Evolutionary conservation across 768 basidiomycete genomes (phyloP).

Genomic region (Thelephora aurantiotincta): DNA sequence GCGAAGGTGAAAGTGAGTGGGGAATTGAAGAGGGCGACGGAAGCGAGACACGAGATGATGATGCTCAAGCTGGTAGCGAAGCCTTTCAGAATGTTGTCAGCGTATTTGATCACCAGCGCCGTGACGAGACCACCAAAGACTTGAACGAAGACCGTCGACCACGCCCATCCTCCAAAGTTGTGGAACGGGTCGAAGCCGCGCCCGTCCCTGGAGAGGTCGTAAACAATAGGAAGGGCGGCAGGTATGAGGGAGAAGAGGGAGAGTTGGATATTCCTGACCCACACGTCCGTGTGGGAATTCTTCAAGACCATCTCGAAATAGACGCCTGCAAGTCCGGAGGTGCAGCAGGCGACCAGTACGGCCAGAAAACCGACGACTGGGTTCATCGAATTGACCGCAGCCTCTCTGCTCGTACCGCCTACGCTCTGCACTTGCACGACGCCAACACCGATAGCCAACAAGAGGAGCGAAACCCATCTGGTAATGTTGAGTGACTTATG

Average conservation of each 20-base stretch:
- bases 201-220: conserved; percentile 21
- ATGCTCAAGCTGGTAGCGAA: conserved; percentile 93
- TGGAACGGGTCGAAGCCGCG: conserved; percentile 41
- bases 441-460: conserved; percentile 80
- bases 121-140: conserved; percentile 88
- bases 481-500: conserved; percentile 55
- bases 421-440: conserved; percentile 44
- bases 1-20: conserved; percentile 76
- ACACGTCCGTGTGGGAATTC: conserved; percentile 77
- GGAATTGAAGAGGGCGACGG: conserved; percentile 83
- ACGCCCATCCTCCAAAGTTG: conserved; percentile 85
- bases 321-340: conserved; percentile 90
- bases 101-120: conserved; percentile 89
- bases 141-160: conserved; percentile 80
- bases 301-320: conserved; percentile 99
- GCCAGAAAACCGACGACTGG: conserved; percentile 80
- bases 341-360: conserved; percentile 83
- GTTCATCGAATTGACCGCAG: conserved; percentile 45
- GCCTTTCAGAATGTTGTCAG: conserved; percentile 85
- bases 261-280: conserved; percentile 94
- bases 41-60: conserved; percentile 87
- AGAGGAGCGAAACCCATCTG: conserved; percentile 78
- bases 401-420: conserved; percentile 2
- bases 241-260: conserved; percentile 90
- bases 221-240: conserved; percentile 65